phyloP scores from a whole-genome alignment of 352 stramenopile genomes.

The Phytophthora pinifolia region DNA sequence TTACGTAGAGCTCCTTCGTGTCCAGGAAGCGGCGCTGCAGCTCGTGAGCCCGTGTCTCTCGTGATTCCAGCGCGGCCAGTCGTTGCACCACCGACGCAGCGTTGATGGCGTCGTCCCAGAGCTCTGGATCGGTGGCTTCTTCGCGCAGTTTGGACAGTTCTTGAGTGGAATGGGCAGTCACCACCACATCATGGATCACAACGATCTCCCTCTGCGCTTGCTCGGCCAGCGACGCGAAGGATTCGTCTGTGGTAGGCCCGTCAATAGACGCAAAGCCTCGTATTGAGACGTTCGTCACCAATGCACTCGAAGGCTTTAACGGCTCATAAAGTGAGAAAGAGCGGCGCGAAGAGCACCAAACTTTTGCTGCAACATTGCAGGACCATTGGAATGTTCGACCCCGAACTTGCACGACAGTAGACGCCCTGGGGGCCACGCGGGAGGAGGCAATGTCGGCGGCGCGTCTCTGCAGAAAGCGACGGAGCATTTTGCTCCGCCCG shows the following conservation, averaged over 20 bases:
- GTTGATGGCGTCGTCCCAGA: slow-evolving; percentile 67
- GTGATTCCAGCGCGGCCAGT: slow-evolving; percentile 54
- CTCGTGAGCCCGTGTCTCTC: slow-evolving; percentile 38
- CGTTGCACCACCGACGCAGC: slow-evolving; percentile 62
- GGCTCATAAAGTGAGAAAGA: slow-evolving; percentile 7
- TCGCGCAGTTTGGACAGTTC: slow-evolving; percentile 43
- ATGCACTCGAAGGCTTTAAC: neutral
- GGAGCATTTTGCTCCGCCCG: slow-evolving; percentile 26
- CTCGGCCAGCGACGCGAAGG: slow-evolving; percentile 39
- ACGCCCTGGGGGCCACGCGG: neutral
- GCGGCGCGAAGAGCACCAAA: neutral
- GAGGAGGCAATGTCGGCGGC: neutral
- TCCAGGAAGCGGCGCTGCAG: slow-evolving; percentile 56
- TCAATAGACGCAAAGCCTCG: slow-evolving; percentile 25
- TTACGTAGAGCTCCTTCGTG: slow-evolving; percentile 55
- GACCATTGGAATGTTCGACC: neutral
- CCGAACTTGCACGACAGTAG: neutral
- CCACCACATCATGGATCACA: slow-evolving; percentile 54
- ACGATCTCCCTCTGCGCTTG: slow-evolving; percentile 42
- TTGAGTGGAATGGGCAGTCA: slow-evolving; percentile 34
- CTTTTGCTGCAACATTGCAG: slow-evolving; percentile 4
- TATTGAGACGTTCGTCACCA: neutral
- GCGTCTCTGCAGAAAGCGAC: neutral
- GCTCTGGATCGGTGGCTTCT: slow-evolving; percentile 41
- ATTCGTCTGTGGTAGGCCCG: slow-evolving; percentile 30